phyloP scores from a whole-genome alignment of 1,284 basidiomycete genomes.

The Cerioporus squamosus region DNA sequence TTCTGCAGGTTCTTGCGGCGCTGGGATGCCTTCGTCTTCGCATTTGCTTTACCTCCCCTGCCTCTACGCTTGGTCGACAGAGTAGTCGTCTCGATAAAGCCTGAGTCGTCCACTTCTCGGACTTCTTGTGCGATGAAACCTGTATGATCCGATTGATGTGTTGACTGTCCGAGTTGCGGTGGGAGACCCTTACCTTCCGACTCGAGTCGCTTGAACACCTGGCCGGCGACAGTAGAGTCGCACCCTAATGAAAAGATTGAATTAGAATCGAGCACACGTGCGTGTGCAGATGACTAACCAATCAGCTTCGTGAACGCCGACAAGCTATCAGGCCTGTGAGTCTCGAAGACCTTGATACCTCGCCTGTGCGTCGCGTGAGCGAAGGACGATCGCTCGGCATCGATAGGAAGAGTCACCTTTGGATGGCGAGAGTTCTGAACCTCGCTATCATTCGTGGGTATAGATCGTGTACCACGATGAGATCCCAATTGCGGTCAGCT shows the following conservation, averaged over 20 bases:
- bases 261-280: background rate
- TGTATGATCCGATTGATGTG: slow-evolving; percentile 30
- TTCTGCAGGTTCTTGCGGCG: slow-evolving; percentile 59
- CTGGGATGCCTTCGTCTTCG: slow-evolving; percentile 25
- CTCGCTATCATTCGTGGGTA: slow-evolving; percentile 63
- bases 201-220: slow-evolving; percentile 70
- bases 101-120: slow-evolving; percentile 53
- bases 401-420: slow-evolving; percentile 51
- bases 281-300: slow-evolving; percentile 43
- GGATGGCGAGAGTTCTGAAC: slow-evolving; percentile 69
- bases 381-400: background rate
- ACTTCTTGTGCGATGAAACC: slow-evolving; percentile 64
- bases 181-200: slow-evolving; percentile 55
- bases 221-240: slow-evolving; percentile 55
- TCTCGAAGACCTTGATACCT: slow-evolving; percentile 73
- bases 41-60: slow-evolving; percentile 45
- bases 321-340: slow-evolving; percentile 48
- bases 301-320: slow-evolving; percentile 62
- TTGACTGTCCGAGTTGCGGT: background rate
- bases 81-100: slow-evolving; percentile 47
- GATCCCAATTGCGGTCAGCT: slow-evolving; percentile 66
- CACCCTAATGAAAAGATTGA: slow-evolving; percentile 46
- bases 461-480: slow-evolving; percentile 58
- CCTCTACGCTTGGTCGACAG: slow-evolving; percentile 44
- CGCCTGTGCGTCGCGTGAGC: slow-evolving; percentile 47